phyloP scores from a whole-genome alignment of 495 filamentous ascomycete species.

The Penicillium pancosmium region DNA sequence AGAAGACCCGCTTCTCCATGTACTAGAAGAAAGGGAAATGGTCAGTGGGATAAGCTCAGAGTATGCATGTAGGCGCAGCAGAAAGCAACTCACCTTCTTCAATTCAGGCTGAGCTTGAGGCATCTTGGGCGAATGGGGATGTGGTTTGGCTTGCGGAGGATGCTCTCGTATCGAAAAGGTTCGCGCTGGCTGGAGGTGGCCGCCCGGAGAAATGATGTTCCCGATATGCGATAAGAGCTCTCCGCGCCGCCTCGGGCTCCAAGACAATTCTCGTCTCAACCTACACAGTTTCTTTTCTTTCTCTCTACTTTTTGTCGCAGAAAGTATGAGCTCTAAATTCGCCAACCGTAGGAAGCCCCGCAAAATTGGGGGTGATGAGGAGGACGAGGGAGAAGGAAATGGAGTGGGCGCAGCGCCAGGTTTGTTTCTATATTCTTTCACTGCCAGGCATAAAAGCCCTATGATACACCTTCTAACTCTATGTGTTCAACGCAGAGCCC shows the following conservation, averaged over 20 bases:
- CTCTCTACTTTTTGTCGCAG: not conserved
- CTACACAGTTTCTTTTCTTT: not conserved
- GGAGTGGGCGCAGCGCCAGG: constrained; percentile 36
- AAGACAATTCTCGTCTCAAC: not conserved
- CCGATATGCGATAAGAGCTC: constrained; percentile 33
- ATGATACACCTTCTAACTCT: constrained; percentile 16
- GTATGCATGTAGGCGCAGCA: too few relatives aligned
- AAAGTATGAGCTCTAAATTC: constrained; percentile 66
- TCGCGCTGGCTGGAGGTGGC: constrained; percentile 4
- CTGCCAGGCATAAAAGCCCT: not conserved
- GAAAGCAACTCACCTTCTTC: constrained; percentile 73
- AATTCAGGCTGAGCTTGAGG: constrained; percentile 98
- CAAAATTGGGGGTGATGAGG: constrained; percentile 70
- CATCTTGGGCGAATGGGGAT: constrained; percentile 62
- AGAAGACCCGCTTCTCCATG: constrained; percentile 97
- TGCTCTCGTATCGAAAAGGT: not conserved
- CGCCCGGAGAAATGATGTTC: constrained; percentile 40
- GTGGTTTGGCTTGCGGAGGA: constrained; percentile 12
- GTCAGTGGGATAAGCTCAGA: constrained; percentile 15
- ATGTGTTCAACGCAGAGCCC: constrained; percentile 30
- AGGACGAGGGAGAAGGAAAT: constrained; percentile 68
- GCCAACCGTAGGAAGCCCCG: constrained; percentile 71
- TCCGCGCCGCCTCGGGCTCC: not conserved
- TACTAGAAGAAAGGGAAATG: constrained; percentile 60
- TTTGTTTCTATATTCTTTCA: constrained; percentile 3